Conservation (phyloP, 2,329 filamentous ascomycete genomes). For the Lachnellula hyalina region DNA sequence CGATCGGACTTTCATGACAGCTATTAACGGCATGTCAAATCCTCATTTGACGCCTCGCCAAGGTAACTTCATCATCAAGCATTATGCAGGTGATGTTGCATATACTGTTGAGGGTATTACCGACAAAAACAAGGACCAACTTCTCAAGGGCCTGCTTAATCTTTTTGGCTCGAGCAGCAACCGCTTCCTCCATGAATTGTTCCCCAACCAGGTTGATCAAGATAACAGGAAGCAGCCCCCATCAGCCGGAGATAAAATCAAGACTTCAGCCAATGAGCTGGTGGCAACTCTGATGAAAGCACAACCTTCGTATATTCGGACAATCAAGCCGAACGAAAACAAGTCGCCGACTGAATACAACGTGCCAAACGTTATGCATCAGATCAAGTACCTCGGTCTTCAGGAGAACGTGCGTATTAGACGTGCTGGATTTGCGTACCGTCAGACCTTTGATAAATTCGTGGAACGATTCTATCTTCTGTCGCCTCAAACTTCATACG, state of each 20-base stretch:
- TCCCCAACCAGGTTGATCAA: conserved; percentile 89
- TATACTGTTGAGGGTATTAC: conserved; percentile 97
- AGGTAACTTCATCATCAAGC: conserved; percentile 96
- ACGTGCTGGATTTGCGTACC: conserved; percentile 91
- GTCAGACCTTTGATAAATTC: conserved; percentile 96
- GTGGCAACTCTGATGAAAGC: conserved; percentile 96
- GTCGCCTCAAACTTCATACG: conserved; percentile 91
- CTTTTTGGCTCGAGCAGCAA: conserved; percentile 81
- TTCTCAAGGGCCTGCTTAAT: conserved; percentile 88
- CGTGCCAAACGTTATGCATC: conserved; percentile 84
- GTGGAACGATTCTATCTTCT: conserved; percentile 95
- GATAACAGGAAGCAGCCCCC: conserved; percentile 93
- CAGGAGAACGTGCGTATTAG: conserved; percentile 98
- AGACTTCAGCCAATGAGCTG: conserved; percentile 86
- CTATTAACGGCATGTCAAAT: conserved; percentile 85
- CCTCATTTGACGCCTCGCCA: conserved; percentile 87
- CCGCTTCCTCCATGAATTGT: conserved; percentile 78
- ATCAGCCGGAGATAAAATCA: conserved; percentile 94
- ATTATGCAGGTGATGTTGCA: conserved; percentile 94
- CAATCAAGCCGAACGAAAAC: conserved; percentile 99
- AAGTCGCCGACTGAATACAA: conserved; percentile 95
- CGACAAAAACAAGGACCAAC: conserved; percentile 98
- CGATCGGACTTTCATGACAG: conserved; percentile 92
- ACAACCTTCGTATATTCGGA: conserved; percentile 95
- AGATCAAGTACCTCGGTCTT: conserved; percentile 98